Evolutionary conservation across 352 stramenopile species (phyloP).

Genomic region (Phytophthora pseudosyringae): DNA sequence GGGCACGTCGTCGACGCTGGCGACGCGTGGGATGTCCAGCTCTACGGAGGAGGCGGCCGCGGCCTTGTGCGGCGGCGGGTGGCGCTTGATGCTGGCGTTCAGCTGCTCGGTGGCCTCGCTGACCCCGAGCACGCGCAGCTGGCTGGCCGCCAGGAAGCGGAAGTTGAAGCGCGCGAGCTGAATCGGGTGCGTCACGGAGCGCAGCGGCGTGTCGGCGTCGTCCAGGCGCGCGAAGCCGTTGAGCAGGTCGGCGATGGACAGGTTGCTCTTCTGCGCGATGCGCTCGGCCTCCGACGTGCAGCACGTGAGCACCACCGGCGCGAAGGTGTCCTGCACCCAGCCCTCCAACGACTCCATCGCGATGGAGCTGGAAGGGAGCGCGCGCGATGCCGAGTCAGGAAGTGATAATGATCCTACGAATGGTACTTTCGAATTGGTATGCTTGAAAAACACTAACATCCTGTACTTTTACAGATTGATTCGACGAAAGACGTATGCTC

Average conservation of each 20-base stretch:
- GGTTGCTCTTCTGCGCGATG: conserved; percentile 82
- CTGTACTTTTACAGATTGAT: too few species aligned
- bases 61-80: conserved; percentile 46
- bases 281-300: conserved; percentile 79
- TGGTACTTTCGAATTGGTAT: too few species aligned
- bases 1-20: conserved; percentile 66
- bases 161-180: conserved; percentile 76
- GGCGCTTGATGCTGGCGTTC: conserved; percentile 64
- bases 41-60: conserved; percentile 46
- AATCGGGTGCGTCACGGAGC: conserved; percentile 75
- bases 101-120: conserved; percentile 65
- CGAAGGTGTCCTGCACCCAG: conserved; percentile 83
- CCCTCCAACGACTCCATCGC: conserved; percentile 64
- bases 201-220: conserved; percentile 71
- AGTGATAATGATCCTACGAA: background rate
- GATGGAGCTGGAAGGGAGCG: too few species aligned
- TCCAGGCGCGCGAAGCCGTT: conserved; percentile 74
- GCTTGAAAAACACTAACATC: too few species aligned
- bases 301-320: conserved; percentile 83
- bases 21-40: conserved; percentile 68
- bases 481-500: too few species aligned
- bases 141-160: conserved; percentile 64
- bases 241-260: conserved; percentile 76
- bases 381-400: background rate
- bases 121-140: conserved; percentile 57